phyloP scores from a whole-genome alignment of 345 rosid species.

The Pistacia vera region DNA sequence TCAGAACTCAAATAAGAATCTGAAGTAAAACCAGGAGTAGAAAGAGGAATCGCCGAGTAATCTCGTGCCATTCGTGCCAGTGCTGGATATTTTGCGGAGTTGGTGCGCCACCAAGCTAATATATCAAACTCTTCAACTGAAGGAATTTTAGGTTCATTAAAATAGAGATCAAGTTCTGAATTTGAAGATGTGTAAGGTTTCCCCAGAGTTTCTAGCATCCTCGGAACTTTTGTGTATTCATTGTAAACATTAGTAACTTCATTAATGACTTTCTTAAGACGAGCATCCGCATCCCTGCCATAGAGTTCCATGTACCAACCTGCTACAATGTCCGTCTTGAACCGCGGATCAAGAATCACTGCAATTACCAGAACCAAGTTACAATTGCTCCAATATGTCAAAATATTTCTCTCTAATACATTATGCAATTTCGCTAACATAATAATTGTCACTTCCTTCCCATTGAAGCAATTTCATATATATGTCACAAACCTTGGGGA shows the following conservation, averaged over 20 bases:
- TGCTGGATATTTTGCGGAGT: neutral
- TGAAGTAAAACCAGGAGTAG: neutral
- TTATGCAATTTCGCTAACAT: too few species aligned
- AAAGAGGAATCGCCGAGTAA: neutral
- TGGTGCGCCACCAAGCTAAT: constrained; percentile 20
- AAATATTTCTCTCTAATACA: too few species aligned
- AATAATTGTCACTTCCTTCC: neutral
- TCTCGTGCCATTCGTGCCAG: constrained; percentile 20
- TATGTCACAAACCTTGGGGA: neutral
- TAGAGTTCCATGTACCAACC: neutral
- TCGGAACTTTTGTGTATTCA: neutral
- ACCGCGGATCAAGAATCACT: constrained; percentile 1
- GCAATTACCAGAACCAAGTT: neutral
- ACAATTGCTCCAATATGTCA: neutral
- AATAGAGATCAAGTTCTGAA: constrained; percentile 4
- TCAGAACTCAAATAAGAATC: too few species aligned
- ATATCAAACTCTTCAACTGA: neutral
- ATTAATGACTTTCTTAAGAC: neutral
- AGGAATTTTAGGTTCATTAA: neutral
- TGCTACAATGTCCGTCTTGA: neutral
- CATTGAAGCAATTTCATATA: neutral
- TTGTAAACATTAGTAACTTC: neutral
- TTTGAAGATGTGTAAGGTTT: neutral
- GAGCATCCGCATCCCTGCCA: neutral
- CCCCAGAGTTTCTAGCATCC: neutral